phyloP scores from a whole-genome alignment of 768 basidiomycete genomes.

The Gloeopeniophorella convolvens region DNA sequence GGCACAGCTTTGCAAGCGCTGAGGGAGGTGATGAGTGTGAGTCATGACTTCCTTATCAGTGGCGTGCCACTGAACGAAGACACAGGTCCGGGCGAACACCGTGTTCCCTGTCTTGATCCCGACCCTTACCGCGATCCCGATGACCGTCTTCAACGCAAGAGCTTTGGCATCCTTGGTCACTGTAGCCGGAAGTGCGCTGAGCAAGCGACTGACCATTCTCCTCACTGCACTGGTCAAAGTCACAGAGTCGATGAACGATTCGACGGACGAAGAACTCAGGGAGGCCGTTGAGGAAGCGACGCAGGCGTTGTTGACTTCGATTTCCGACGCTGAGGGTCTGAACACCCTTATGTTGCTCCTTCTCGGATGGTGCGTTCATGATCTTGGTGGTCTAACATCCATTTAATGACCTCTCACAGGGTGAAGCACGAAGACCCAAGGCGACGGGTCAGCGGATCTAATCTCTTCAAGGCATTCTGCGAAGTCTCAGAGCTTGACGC shows the following conservation, averaged over 20 bases:
- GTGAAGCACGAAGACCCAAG: conserved; percentile 65
- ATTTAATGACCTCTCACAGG: conserved; percentile 37
- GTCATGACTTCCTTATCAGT: conserved; percentile 24
- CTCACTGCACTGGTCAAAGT: conserved; percentile 75
- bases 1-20: conserved; percentile 92
- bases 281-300: conserved; percentile 71
- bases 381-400: not conserved
- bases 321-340: conserved; percentile 81
- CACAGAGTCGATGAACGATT: conserved; percentile 49
- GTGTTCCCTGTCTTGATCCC: conserved; percentile 98
- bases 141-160: conserved; percentile 91
- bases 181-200: conserved; percentile 88
- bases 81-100: conserved; percentile 82
- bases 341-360: conserved; percentile 85
- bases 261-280: conserved; percentile 59
- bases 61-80: conserved; percentile 6
- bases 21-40: conserved; percentile 87
- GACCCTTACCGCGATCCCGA: conserved; percentile 81
- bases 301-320: conserved; percentile 65
- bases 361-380: conserved; percentile 67
- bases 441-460: conserved; percentile 74
- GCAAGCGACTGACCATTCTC: conserved; percentile 72
- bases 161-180: conserved; percentile 88
- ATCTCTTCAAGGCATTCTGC: conserved; percentile 77
- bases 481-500: conserved; percentile 76